phyloP scores from a whole-genome alignment of 1,284 basidiomycete species.

The Moesziomyces aphidis region DNA sequence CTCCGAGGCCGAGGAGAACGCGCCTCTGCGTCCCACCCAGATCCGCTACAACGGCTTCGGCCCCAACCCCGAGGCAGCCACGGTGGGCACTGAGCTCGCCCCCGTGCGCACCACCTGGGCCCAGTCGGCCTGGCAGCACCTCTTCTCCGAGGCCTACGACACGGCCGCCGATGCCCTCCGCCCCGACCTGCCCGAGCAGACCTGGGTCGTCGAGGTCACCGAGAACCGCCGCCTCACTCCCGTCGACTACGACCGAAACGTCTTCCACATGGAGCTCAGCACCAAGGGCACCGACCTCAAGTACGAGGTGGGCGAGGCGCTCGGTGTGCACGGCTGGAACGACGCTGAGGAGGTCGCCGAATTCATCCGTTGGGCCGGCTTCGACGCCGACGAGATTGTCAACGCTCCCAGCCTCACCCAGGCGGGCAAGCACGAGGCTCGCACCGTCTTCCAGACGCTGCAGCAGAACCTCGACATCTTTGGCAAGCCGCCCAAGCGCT shows the following conservation, averaged over 20 bases:
- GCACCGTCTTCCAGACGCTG: conserved; percentile 93
- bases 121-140: conserved; percentile 65
- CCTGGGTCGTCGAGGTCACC: conserved; percentile 90
- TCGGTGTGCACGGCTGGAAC: conserved; percentile 98
- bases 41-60: conserved; percentile 63
- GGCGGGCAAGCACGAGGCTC: conserved; percentile 73
- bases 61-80: conserved; percentile 50
- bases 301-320: conserved; percentile 95
- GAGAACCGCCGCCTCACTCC: conserved; percentile 96
- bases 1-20: conserved; percentile 55
- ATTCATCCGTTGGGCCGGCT: conserved; percentile 92
- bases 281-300: conserved; percentile 90
- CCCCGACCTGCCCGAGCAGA: conserved; percentile 88
- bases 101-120: conserved; percentile 61
- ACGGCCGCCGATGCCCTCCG: conserved; percentile 69
- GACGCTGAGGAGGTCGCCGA: conserved; percentile 86
- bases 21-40: conserved; percentile 52
- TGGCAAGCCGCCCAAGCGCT: conserved; percentile 93
- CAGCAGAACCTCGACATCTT: conserved; percentile 98
- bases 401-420: conserved; percentile 77
- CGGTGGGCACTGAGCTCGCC: conserved; percentile 45
- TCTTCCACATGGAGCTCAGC: conserved; percentile 98
- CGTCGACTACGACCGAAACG: conserved; percentile 94
- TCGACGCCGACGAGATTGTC: conserved; percentile 83
- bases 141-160: conserved; percentile 67